These are phyloP conservation scores for Chalciporus chontae DNA, from an alignment of 768 basidiomycete species.

Conservation along the genomic window DNA sequence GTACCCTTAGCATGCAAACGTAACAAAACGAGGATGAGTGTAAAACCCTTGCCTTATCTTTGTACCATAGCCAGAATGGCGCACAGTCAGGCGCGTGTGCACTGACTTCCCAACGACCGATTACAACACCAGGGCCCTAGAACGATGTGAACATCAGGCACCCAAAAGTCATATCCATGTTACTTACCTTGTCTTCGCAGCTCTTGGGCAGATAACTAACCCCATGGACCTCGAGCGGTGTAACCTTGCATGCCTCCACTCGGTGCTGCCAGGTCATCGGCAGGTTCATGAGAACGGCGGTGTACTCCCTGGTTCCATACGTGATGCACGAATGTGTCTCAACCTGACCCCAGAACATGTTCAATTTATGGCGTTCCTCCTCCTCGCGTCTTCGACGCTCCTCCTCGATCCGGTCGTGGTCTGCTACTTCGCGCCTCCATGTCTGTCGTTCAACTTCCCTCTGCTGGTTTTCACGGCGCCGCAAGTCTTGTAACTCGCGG, in stretches of 20 bases:
- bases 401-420: conserved; percentile 5
- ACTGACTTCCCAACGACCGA: conserved; percentile 27
- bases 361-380: conserved; percentile 21
- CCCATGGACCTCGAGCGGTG: conserved; percentile 22
- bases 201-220: conserved; percentile 10
- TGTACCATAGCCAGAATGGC: conserved; percentile 22
- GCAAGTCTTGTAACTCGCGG: conserved; percentile 4
- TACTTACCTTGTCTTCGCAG: conserved; percentile 23
- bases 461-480: conserved; percentile 1
- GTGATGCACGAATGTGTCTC: conserved; percentile 22
- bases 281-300: conserved; percentile 29
- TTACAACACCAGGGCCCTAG: conserved; percentile 18
- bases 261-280: conserved; percentile 17
- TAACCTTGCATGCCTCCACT: conserved; percentile 22
- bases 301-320: conserved; percentile 28
- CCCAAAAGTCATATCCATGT: too few relatives aligned
- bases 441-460: not conserved
- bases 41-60: conserved; percentile 21
- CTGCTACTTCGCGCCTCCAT: conserved; percentile 12
- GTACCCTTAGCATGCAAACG: not conserved
- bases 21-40: not conserved
- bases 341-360: conserved; percentile 22
- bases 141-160: not conserved
- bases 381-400: conserved; percentile 18
- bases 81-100: conserved; percentile 26